These are phyloP conservation scores for Warburgia ugandensis DNA, from an alignment of 164 flowering plant species.

Conservation along the genomic window DNA sequence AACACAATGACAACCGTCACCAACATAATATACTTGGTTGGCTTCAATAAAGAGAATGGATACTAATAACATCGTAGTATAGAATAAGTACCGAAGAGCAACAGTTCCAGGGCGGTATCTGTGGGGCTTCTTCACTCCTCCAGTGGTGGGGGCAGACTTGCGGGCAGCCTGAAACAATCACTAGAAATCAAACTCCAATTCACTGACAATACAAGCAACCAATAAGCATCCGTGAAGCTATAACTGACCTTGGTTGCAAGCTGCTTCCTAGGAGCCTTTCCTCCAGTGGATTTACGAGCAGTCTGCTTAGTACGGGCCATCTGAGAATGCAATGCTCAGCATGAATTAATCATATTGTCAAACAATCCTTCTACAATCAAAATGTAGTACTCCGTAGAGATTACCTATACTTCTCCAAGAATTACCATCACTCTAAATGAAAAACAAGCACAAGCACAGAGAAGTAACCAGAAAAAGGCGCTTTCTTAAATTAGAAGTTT, in stretches of 20 bases:
- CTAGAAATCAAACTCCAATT: background rate
- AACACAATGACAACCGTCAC: background rate
- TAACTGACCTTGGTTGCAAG: constrained; percentile 15
- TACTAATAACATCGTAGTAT: background rate
- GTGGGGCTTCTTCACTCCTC: constrained; percentile 20
- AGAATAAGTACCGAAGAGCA: constrained; percentile 11
- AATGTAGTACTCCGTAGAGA: too few relatives aligned
- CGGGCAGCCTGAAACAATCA: constrained; percentile 12
- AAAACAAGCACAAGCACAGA: too few relatives aligned
- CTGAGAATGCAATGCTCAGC: too few relatives aligned
- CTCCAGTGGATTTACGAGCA: constrained; percentile 18
- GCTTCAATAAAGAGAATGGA: too few relatives aligned
- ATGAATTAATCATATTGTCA: too few relatives aligned
- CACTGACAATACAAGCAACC: background rate
- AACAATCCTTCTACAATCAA: too few relatives aligned
- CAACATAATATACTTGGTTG: too few relatives aligned
- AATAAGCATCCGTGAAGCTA: too few relatives aligned
- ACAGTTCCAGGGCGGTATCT: constrained; percentile 18
- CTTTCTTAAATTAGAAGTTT: too few relatives aligned
- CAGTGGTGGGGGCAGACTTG: constrained; percentile 17
- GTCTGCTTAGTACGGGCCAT: constrained; percentile 22
- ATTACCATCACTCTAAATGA: background rate
- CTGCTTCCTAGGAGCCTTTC: constrained; percentile 20
- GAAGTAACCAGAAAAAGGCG: too few relatives aligned
- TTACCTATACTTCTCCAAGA: background rate